Conservation (phyloP, 257 asterid species). For the Forsythia viridissima region DNA sequence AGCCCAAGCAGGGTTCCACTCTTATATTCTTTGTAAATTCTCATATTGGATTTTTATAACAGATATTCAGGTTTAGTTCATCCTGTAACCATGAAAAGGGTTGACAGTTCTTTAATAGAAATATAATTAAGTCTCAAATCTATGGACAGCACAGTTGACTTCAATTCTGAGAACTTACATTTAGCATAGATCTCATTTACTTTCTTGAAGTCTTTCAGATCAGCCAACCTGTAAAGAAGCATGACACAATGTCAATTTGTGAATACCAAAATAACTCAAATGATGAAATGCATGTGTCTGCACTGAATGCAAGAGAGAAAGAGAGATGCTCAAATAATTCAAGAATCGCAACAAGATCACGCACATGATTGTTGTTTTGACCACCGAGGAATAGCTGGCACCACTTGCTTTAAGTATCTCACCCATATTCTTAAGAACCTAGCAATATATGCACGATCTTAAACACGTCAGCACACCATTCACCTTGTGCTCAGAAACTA, state of each 20-base stretch:
- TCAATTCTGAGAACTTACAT: constrained; percentile 57
- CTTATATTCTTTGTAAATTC: not conserved
- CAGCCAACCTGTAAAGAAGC: constrained; percentile 76
- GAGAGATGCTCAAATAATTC: constrained; percentile 9
- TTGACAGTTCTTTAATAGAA: not conserved
- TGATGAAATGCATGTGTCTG: not conserved
- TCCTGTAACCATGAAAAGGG: not conserved
- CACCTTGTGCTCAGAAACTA: not conserved
- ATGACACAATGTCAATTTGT: constrained; percentile 16
- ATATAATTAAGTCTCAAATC: not conserved
- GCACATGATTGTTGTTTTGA: constrained; percentile 93
- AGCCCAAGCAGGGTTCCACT: not conserved
- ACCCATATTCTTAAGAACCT: constrained; percentile 96
- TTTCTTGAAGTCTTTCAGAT: constrained; percentile 87
- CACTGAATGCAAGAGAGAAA: constrained; percentile 1
- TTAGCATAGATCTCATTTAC: constrained; percentile 93
- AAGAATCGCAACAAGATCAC: constrained; percentile 25
- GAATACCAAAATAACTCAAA: not conserved
- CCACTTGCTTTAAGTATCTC: constrained; percentile 97
- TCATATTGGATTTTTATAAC: not conserved
- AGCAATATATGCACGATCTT: not conserved
- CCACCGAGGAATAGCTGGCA: constrained; percentile 82
- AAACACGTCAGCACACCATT: not conserved
- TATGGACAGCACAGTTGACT: not conserved
- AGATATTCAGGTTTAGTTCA: not conserved